phyloP scores from a whole-genome alignment of 192 early-diverging fungal genomes.

The Pilaira anomala region DNA sequence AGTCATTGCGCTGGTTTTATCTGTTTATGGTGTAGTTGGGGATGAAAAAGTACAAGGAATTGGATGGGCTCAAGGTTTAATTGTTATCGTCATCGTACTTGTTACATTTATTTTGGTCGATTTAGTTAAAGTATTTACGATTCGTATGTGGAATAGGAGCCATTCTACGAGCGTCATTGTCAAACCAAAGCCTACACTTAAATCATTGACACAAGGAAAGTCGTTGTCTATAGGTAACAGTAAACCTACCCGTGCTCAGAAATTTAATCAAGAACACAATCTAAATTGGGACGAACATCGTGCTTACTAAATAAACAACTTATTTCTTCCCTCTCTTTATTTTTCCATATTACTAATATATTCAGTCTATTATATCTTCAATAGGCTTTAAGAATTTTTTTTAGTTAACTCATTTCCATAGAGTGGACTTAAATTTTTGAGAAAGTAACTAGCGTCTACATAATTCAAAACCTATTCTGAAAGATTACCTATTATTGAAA shows the following conservation, averaged over 20 bases:
- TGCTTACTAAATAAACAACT: not conserved
- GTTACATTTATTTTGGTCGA: conserved; percentile 60
- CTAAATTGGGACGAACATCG: not conserved
- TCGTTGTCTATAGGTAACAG: not conserved
- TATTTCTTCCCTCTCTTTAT: not conserved
- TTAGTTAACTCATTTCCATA: too few relatives aligned
- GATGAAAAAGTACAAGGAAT: conserved; percentile 34
- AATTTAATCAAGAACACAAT: conserved; percentile 6
- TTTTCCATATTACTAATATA: too few relatives aligned
- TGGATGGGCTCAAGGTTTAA: conserved; percentile 46
- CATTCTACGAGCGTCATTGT: not conserved
- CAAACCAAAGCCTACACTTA: not conserved
- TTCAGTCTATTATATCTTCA: too few relatives aligned
- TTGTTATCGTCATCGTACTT: conserved; percentile 53
- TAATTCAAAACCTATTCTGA: too few relatives aligned
- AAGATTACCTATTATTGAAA: too few relatives aligned
- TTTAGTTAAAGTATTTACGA: conserved; percentile 54
- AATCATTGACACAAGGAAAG: not conserved
- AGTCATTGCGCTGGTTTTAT: conserved; percentile 60
- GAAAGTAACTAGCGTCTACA: too few relatives aligned
- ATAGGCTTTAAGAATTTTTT: too few relatives aligned
- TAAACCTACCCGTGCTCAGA: conserved; percentile 10
- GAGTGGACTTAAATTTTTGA: too few relatives aligned
- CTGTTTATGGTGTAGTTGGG: conserved; percentile 46
- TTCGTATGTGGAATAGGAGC: conserved; percentile 9